Evolutionary conservation across 106 monocot species (phyloP).

Genomic region (Allium sativum): DNA sequence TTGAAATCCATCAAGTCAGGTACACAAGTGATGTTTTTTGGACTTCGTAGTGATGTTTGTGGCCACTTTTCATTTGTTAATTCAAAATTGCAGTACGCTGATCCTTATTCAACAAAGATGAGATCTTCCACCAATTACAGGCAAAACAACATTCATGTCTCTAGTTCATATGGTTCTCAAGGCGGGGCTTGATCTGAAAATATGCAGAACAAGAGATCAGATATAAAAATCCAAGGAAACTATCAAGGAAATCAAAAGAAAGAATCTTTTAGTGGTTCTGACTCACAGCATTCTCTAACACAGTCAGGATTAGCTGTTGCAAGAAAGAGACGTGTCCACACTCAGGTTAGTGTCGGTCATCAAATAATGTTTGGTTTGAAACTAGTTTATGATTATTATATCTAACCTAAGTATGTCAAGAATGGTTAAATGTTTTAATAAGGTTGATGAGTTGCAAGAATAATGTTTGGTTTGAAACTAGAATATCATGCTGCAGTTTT

Average conservation of each 20-base stretch:
- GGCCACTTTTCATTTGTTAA: conserved; percentile 55
- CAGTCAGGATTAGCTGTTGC: conserved; percentile 74
- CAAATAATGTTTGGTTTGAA: no score
- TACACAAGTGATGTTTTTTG: conserved; percentile 90
- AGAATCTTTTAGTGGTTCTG: conserved; percentile 61
- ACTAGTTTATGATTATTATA: no score
- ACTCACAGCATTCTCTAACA: conserved; percentile 49
- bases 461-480: no score
- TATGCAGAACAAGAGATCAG: conserved; percentile 43
- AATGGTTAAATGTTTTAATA: no score
- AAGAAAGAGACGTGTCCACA: conserved; percentile 79
- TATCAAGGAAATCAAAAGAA: conserved; percentile 56
- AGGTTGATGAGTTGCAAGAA: no score
- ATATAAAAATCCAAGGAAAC: conserved; percentile 54
- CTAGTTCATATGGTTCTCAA: conserved; percentile 40
- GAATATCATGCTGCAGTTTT: no score
- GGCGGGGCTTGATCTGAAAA: conserved; percentile 35
- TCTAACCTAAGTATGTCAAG: no score
- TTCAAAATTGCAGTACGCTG: no score
- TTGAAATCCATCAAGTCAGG: conserved; percentile 88
- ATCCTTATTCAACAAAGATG: conserved; percentile 45
- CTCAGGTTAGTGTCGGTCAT: conserved; percentile 49
- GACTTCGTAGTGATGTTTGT: conserved; percentile 70
- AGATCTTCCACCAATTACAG: conserved; percentile 41
- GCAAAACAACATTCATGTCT: conserved; percentile 34